Base-by-base conservation (phyloP, 306 rosid genomes). In the Cicer bijugum region DNA sequence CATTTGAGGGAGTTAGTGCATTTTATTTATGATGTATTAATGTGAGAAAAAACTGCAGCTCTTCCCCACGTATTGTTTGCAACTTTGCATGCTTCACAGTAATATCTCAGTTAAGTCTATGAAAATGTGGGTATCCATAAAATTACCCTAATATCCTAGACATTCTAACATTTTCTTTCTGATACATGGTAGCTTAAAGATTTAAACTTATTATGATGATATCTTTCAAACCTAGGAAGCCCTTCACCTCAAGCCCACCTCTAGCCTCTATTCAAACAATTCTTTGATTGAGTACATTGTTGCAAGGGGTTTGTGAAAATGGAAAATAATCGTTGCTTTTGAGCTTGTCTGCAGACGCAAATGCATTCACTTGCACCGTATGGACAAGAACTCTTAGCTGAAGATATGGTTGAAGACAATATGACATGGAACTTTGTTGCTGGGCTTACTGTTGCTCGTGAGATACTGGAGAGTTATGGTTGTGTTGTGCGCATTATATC, bases 351-450 rank as follows among this genome's bases (percentile, higher is more conserved):
- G 79, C 89, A 94, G 98, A 94, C 97, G 7, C 97, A 89, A 81
- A 89, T 87, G 94, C 96, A 83, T 83, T 89, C 92, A 20, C 95
- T 94, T 75, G 85, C 88, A 7, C 92, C 98, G 6, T 94, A 91
- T 71, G 97, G 97, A 69, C 85, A 85, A 56, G 90, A 84, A 79
- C 96, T 89, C 79, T 76, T 75, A 72, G 84, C 92, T 1, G 88
- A 84, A 75, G 80, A 85, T 45, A 85, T 82, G 92, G 77, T 93
- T 74, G 98, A 88, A 81, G 98, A 93, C 88, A 93, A 89, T 71
- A 87, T 93, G 94, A 88, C 98, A 9, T 93, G 97, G 98, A 91
- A 93, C 85, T 91, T 93, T 79, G 88, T 91, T 53, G 98, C 98
- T 51, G 98, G 97, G 75, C 69, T 93, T 80, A 83, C 89, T 15